These are phyloP conservation scores for Tricholoma furcatifolium DNA, from an alignment of 768 basidiomycete genomes.

Conservation along the genomic window DNA sequence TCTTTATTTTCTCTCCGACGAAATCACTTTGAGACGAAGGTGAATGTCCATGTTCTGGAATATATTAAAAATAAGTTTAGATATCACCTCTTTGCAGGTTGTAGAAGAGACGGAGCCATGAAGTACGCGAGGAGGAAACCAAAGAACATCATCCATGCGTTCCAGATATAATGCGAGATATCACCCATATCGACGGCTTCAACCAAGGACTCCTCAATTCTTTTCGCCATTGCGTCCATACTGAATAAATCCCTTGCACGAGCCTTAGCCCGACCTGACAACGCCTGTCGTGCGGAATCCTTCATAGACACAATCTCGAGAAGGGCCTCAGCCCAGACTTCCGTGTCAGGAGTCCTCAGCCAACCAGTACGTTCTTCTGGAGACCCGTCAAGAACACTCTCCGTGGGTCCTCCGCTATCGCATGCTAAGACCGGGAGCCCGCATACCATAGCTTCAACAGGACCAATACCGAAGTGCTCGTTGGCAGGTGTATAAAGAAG, in stretches of 20 bases:
- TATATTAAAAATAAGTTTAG: neutral
- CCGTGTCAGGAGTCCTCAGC: conserved; percentile 60
- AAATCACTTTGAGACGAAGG: too few species aligned
- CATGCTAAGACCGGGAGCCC: conserved; percentile 90
- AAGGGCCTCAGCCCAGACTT: conserved; percentile 72
- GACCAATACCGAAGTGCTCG: conserved; percentile 97
- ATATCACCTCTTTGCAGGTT: neutral
- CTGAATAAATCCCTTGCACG: conserved; percentile 71
- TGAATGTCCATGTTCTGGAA: too few species aligned
- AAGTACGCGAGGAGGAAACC: conserved; percentile 32
- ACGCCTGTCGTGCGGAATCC: conserved; percentile 36
- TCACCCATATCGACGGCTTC: conserved; percentile 58
- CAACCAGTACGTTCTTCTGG: conserved; percentile 67
- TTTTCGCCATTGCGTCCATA: conserved; percentile 69
- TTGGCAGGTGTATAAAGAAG: conserved; percentile 92
- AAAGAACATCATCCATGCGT: conserved; percentile 25
- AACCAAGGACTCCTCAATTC: conserved; percentile 53
- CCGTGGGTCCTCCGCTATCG: conserved; percentile 85
- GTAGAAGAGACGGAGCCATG: conserved; percentile 18
- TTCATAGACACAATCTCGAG: conserved; percentile 51
- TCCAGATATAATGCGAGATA: conserved; percentile 9
- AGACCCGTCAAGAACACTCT: conserved; percentile 58
- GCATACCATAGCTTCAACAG: conserved; percentile 92
- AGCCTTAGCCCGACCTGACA: conserved; percentile 55
- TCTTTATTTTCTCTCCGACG: too few species aligned